Evolutionary conservation across 2,329 filamentous ascomycete species (phyloP).

Genomic region (Colletotrichum melonis): DNA sequence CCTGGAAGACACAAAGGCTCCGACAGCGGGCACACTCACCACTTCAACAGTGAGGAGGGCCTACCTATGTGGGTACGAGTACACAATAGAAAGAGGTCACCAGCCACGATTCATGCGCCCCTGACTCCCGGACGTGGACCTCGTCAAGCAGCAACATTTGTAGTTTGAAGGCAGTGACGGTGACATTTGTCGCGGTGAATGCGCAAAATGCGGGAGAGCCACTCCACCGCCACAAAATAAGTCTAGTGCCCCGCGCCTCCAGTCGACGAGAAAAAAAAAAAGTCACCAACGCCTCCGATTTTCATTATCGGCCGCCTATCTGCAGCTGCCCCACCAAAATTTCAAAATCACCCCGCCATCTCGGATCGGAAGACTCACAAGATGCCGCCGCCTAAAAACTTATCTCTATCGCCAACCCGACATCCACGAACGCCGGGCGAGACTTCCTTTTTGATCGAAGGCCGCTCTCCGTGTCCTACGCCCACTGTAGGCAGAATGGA

Average conservation of each 20-base stretch:
- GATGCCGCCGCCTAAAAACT: slow-evolving; percentile 30
- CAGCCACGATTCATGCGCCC: slow-evolving; percentile 29
- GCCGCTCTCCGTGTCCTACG: slow-evolving; percentile 34
- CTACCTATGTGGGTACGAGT: not conserved
- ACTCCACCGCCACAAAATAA: slow-evolving; percentile 34
- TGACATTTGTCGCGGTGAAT: slow-evolving; percentile 3
- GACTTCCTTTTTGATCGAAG: slow-evolving; percentile 34
- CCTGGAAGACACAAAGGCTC: not conserved
- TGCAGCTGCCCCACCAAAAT: slow-evolving; percentile 34
- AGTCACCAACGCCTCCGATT: slow-evolving; percentile 13
- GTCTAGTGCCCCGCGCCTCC: slow-evolving; percentile 21
- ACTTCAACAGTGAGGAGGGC: not conserved
- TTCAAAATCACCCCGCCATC: slow-evolving; percentile 32
- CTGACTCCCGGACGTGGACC: not conserved
- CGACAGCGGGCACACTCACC: not conserved
- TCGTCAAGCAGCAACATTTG: not conserved
- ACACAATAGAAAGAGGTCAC: not conserved
- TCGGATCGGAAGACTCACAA: slow-evolving; percentile 26
- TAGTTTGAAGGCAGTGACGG: not conserved
- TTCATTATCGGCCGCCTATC: slow-evolving; percentile 32
- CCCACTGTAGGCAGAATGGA: slow-evolving; percentile 37
- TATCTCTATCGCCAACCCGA: slow-evolving; percentile 24
- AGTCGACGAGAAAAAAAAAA: slow-evolving; percentile 1
- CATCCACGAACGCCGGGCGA: slow-evolving; percentile 19
- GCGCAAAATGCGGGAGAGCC: slow-evolving; percentile 7